Evolutionary conservation across 2,329 filamentous ascomycete genomes (phyloP).

Genomic region (Parasarocladium wereldwijsianum): DNA sequence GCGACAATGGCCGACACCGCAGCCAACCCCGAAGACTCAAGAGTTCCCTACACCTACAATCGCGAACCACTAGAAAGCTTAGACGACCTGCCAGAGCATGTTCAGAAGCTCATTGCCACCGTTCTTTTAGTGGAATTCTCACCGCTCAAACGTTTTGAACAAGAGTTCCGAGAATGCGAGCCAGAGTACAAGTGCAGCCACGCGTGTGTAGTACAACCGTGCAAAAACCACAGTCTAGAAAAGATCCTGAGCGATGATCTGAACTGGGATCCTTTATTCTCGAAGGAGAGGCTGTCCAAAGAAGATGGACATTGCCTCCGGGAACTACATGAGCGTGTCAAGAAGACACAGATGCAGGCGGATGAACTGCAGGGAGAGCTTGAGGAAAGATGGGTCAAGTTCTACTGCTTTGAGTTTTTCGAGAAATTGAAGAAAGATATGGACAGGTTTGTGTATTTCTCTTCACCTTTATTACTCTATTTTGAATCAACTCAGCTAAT

Average conservation of each 20-base stretch:
- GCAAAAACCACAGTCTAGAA: background rate
- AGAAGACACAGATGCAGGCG: background rate
- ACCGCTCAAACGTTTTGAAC: background rate
- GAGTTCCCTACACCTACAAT: background rate
- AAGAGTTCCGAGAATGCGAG: conserved; percentile 2
- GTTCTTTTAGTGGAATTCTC: background rate
- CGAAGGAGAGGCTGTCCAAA: background rate
- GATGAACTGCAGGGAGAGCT: background rate
- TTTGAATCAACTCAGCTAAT: background rate
- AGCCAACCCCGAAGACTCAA: background rate
- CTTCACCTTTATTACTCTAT: background rate
- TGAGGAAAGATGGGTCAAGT: background rate
- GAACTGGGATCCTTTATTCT: conserved; percentile 1
- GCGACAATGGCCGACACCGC: background rate
- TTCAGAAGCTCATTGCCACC: background rate
- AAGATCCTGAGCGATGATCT: background rate
- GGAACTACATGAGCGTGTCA: background rate
- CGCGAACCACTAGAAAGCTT: background rate
- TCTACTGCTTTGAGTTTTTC: background rate
- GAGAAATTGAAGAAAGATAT: background rate
- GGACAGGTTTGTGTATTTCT: background rate
- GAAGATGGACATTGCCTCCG: background rate
- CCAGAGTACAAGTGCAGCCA: background rate
- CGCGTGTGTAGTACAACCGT: background rate
- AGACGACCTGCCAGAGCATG: background rate